Conservation (phyloP, 2,329 filamentous ascomycete species). For the Colletotrichum sp. region DNA sequence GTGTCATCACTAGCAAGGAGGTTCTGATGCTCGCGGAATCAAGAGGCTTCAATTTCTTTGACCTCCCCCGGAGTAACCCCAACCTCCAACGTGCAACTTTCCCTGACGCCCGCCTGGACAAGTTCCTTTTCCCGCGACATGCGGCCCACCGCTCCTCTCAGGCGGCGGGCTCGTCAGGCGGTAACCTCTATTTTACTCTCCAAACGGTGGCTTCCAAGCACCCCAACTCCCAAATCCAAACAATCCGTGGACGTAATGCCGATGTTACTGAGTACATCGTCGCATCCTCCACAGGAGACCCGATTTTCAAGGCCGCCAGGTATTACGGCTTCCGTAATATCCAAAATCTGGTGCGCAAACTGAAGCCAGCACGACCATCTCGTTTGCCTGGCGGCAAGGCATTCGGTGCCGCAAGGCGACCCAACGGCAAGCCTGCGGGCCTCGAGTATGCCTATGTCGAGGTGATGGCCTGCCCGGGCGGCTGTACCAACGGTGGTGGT, state of each 20-base stretch:
- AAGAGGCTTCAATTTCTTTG: slow-evolving; percentile 78
- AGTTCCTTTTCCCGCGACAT: slow-evolving; percentile 74
- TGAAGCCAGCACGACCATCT: slow-evolving; percentile 81
- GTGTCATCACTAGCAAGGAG: slow-evolving; percentile 96
- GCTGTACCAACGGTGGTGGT: slow-evolving; percentile 96
- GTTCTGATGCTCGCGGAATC: slow-evolving; percentile 87
- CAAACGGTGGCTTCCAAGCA: slow-evolving; percentile 73
- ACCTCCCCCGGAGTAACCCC: slow-evolving; percentile 63
- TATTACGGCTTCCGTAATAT: slow-evolving; percentile 99
- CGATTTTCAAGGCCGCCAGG: slow-evolving; percentile 80
- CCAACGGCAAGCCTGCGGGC: slow-evolving; percentile 51
- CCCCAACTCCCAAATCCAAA: slow-evolving; percentile 74
- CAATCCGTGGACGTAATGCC: slow-evolving; percentile 80
- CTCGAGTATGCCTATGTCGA: slow-evolving; percentile 91
- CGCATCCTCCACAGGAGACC: slow-evolving; percentile 57
- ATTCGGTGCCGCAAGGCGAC: slow-evolving; percentile 59
- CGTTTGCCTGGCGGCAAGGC: slow-evolving; percentile 79
- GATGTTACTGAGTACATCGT: slow-evolving; percentile 90
- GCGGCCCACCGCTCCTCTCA: slow-evolving; percentile 48
- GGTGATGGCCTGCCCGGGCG: slow-evolving; percentile 99
- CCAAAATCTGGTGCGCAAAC: slow-evolving; percentile 90
- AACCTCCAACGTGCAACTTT: slow-evolving; percentile 62
- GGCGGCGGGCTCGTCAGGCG: slow-evolving; percentile 81
- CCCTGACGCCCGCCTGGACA: slow-evolving; percentile 72
- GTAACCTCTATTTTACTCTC: slow-evolving; percentile 86